phyloP scores from a whole-genome alignment of 345 rosid species.

The Barbarea vulgaris region DNA sequence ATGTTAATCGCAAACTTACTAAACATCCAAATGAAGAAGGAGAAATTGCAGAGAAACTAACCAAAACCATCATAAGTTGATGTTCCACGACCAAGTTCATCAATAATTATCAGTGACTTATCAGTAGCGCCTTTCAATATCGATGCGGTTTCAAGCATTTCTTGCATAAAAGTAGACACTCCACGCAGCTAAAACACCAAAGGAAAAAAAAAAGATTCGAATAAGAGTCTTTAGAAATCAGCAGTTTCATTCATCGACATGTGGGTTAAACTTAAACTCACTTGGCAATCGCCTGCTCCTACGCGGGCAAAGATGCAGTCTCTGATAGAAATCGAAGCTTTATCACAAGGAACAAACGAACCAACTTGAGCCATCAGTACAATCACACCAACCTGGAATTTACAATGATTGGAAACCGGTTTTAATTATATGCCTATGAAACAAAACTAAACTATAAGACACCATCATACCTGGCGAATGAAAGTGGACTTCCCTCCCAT shows the following conservation, averaged over 20 bases:
- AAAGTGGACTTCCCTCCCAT: constrained; percentile 99
- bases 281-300: constrained; percentile 99
- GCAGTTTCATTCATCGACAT: not conserved
- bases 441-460: not conserved
- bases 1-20: not conserved
- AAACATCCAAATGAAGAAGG: not conserved
- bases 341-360: constrained; percentile 91
- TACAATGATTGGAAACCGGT: not conserved
- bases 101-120: constrained; percentile 87
- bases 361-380: constrained; percentile 99
- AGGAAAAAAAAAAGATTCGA: not conserved
- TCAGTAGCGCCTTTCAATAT: constrained; percentile 93
- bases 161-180: constrained; percentile 99
- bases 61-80: constrained; percentile 99
- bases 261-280: constrained; percentile 48
- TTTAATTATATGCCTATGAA: not conserved
- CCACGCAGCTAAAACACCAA: constrained; percentile 67
- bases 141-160: constrained; percentile 99
- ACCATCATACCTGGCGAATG: constrained; percentile 77
- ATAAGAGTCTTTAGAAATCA: not conserved
- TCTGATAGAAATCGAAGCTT: constrained; percentile 84
- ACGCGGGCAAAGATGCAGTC: constrained; percentile 98
- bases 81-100: constrained; percentile 97
- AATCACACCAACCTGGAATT: constrained; percentile 80
- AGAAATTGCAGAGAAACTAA: constrained; percentile 41